Evolutionary conservation across 116 monocot genomes (phyloP).

Genomic region (Cymodocea nodosa): DNA sequence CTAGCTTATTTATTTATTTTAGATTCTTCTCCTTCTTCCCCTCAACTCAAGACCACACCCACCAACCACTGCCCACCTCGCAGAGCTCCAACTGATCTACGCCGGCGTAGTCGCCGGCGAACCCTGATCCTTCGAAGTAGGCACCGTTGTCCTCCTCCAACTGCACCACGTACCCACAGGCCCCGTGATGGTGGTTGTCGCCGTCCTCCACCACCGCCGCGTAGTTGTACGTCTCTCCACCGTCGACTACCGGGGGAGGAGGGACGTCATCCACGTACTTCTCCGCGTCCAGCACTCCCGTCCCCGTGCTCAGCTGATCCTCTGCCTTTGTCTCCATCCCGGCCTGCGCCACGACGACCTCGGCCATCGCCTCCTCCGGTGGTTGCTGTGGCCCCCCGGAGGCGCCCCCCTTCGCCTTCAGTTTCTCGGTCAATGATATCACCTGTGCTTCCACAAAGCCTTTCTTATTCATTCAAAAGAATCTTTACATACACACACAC

Average conservation of each 20-base stretch:
- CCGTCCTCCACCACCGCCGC: neutral
- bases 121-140: neutral
- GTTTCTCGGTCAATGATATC: constrained; percentile 1
- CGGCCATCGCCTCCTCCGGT: neutral
- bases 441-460: too few relatives aligned
- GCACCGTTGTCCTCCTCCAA: neutral
- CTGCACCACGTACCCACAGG: neutral
- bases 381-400: neutral
- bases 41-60: too few relatives aligned
- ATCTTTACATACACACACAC: too few relatives aligned
- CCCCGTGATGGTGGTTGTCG: neutral
- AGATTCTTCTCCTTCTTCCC: too few relatives aligned
- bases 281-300: neutral
- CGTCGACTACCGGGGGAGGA: neutral
- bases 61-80: too few relatives aligned
- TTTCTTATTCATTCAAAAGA: too few relatives aligned
- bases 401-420: neutral
- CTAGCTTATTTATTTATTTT: too few relatives aligned
- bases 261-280: too few relatives aligned
- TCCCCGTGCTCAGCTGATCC: neutral
- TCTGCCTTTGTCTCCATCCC: neutral
- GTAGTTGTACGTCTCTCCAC: neutral
- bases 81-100: neutral
- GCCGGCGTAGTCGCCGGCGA: neutral
- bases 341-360: neutral